phyloP scores from a whole-genome alignment of 1,284 basidiomycete genomes.

The Leccinum laetum region DNA sequence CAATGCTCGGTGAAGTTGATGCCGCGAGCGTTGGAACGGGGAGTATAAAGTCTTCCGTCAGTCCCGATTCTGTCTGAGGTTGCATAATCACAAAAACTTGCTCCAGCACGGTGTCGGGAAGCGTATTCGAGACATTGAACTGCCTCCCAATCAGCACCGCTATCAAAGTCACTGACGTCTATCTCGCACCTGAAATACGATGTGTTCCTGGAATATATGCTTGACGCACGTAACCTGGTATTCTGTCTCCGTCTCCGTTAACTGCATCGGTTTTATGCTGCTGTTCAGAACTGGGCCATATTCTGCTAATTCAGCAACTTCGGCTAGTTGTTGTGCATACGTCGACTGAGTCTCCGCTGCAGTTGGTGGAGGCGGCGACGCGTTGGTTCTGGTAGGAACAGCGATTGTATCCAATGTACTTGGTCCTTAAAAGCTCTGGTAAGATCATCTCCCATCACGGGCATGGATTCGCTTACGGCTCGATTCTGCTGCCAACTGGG shows the following conservation, averaged over 20 bases:
- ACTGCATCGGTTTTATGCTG: constrained; percentile 75
- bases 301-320: constrained; percentile 82
- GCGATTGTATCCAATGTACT: constrained; percentile 83
- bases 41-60: constrained; percentile 97
- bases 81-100: constrained; percentile 62
- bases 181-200: constrained; percentile 86
- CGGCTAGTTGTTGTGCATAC: constrained; percentile 84
- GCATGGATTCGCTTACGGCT: constrained; percentile 58
- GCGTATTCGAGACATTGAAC: constrained; percentile 99
- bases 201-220: constrained; percentile 94
- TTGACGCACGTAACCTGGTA: constrained; percentile 98
- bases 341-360: constrained; percentile 84
- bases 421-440: constrained; percentile 51
- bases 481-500: constrained; percentile 80
- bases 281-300: constrained; percentile 93
- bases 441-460: background rate
- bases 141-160: constrained; percentile 34
- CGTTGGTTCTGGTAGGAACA: constrained; percentile 63
- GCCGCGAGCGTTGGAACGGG: constrained; percentile 73
- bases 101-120: constrained; percentile 97
- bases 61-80: constrained; percentile 69
- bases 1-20: constrained; percentile 72
- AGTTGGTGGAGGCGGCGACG: constrained; percentile 62
- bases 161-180: background rate
- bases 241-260: constrained; percentile 98